Base-by-base conservation (phyloP, 805 yeast genomes). In the Suhomyces sp. region DNA sequence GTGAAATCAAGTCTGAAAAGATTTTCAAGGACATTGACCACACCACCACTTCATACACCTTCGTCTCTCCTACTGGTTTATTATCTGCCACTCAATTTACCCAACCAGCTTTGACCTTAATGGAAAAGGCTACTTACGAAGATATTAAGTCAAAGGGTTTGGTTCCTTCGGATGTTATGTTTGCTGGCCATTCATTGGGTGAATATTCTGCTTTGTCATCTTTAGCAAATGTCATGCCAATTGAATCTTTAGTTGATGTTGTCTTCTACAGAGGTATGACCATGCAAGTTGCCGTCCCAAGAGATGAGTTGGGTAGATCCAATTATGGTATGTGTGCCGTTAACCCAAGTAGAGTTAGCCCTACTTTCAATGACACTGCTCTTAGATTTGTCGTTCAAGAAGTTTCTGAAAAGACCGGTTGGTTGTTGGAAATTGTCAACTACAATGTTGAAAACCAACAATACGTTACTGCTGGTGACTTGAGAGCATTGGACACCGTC, bases 201-300 rank as follows among this genome's bases (percentile, higher is more conserved):
- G 99, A 94, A 76, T 94, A 94, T 73, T 94, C 97, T 61, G 98
- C 99, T 13, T 82, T 94, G 67, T 90, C 98, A 15, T 91, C 99
- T 26, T 80, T 94, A 66, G 99, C 97, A 51, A 97, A 94, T 70
- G 97, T 96, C 54, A 93, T 94, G 98, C 97, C 98, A 47, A 91
- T 94, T 64, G 99, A 94, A 78, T 88, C 96, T 5, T 81, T 93
- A 62, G 97, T 93, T 57, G 98, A 93, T 72, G 96, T 93, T 72
- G 98, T 93, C 51, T 94, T 94, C 83, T 96, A 94, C 83, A 87
- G 99, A 81, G 99, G 99, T 83, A 94, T 94, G 98, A 96, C 99
- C 48, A 94, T 94, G 99, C 99, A 94, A 80, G 99, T 94, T 60
- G 99, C 99, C 47, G 99, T 94, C 60, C 98, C 98, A 70, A 88